These are phyloP conservation scores for Talaromyces sp. DNA, from an alignment of 2,329 filamentous ascomycete genomes.

Conservation along the genomic window DNA sequence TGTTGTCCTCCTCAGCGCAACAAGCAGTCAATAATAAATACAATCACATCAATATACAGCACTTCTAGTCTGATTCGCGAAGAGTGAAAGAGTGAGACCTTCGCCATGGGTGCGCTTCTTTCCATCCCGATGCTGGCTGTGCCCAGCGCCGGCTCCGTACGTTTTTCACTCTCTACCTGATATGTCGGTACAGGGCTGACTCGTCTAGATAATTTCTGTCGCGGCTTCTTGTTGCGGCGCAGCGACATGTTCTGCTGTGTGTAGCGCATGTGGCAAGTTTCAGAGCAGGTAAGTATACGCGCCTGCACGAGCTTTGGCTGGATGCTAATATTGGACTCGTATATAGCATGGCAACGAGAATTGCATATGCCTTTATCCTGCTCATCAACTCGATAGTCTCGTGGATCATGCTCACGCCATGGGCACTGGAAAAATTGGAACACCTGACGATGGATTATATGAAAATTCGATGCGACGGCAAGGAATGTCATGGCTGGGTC, in stretches of 20 bases:
- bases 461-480: slow-evolving; percentile 85
- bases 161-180: slow-evolving; percentile 31
- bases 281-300: slow-evolving; percentile 68
- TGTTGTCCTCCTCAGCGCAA: neutral
- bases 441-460: slow-evolving; percentile 92
- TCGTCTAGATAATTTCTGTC: slow-evolving; percentile 63
- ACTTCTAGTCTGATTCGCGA: neutral
- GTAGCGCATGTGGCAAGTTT: slow-evolving; percentile 92
- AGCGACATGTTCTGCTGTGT: slow-evolving; percentile 92
- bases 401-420: slow-evolving; percentile 98
- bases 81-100: neutral
- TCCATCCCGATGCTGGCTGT: slow-evolving; percentile 85
- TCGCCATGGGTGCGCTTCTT: slow-evolving; percentile 79
- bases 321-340: slow-evolving; percentile 21
- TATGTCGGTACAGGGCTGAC: slow-evolving; percentile 10
- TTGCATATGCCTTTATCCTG: slow-evolving; percentile 90
- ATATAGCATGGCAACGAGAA: slow-evolving; percentile 83
- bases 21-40: neutral
- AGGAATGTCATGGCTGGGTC: slow-evolving; percentile 90
- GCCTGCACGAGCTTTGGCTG: neutral
- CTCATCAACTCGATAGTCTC: slow-evolving; percentile 94
- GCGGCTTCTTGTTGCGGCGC: slow-evolving; percentile 92
- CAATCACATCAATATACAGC: neutral
- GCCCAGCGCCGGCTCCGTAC: slow-evolving; percentile 78
- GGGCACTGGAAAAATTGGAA: slow-evolving; percentile 94